These are phyloP conservation scores for Xerocomus amazonicus DNA, from an alignment of 1,284 basidiomycete species.

Conservation along the genomic window DNA sequence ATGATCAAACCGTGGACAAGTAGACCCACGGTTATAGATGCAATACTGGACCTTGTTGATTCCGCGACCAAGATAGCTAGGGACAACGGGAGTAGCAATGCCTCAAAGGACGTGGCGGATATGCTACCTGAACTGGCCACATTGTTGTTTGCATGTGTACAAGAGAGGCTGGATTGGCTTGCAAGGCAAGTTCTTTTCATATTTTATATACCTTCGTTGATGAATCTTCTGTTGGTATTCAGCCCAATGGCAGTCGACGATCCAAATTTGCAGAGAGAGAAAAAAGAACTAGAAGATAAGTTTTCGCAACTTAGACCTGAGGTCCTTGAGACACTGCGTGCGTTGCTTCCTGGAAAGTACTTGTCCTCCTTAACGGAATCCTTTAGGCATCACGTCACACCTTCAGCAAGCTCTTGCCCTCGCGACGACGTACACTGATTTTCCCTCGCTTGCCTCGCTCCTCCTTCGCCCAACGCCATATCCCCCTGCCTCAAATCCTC, in stretches of 20 bases:
- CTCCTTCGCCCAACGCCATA: constrained; percentile 69
- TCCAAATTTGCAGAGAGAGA: constrained; percentile 48
- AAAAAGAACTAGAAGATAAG: constrained; percentile 54
- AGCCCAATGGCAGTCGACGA: constrained; percentile 48
- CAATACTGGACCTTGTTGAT: constrained; percentile 71
- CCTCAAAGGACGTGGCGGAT: constrained; percentile 48
- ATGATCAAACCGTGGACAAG: constrained; percentile 86
- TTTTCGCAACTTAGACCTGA: constrained; percentile 70
- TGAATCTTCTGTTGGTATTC: not conserved
- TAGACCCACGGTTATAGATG: constrained; percentile 61
- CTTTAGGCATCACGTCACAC: constrained; percentile 54
- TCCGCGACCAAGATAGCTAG: constrained; percentile 48
- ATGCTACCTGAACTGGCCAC: constrained; percentile 68
- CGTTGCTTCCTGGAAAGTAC: constrained; percentile 23
- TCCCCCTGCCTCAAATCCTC: constrained; percentile 60
- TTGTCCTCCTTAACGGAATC: not conserved
- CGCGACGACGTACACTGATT: constrained; percentile 85
- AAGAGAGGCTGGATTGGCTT: constrained; percentile 71
- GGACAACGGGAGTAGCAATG: constrained; percentile 20
- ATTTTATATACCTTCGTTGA: constrained; percentile 4
- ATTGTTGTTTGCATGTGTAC: constrained; percentile 66
- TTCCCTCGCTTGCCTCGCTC: constrained; percentile 75
- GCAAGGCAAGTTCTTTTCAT: constrained; percentile 44
- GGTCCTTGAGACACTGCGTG: constrained; percentile 74
- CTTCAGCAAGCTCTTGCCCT: constrained; percentile 71